Evolutionary conservation across 139 green algal species (phyloP), one percentile per base, ranked within the genome.

Genomic region (Chlamydomonas urium): DNA sequence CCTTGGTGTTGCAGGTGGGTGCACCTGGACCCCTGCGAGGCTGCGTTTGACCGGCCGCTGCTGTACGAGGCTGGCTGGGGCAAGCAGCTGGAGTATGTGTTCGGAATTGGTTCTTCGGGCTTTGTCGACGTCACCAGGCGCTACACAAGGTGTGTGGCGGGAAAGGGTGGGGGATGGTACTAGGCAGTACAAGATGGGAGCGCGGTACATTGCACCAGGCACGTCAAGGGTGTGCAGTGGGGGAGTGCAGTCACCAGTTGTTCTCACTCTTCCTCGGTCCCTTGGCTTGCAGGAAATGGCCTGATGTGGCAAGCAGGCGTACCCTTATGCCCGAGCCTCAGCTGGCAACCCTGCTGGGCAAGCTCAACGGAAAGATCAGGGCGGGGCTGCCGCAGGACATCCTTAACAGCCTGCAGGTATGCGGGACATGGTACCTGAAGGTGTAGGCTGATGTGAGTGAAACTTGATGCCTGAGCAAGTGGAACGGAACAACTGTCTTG

Each of bases 31-130:
- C 75, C 86, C 4, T 93, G 90, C 65, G 90, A 95, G 71, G 80
- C 68, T 1, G 81, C 85, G 0, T 81, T 62, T 10, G 89, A 92
- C 75, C 81, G 66, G 47, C 86, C 87, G 17, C 72, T 92, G 53
- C 69, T 93, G 45, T 96, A 96, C 66, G 85, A 91, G 78, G 59
- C 59, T 6, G 92, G 92, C 2, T 97, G 92, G 92, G 88, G 87
- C 59, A 97, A 97, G 75, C 35, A 75, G 77, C 76, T 92, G 37
- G 74, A 29, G 0, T 91, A 92, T 35, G 85, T 92, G 26, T n/a
- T 97, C n/a, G 90, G 77, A 0, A 79, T 88, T 5, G 77, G 79
- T 28, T 63, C 37, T 2, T 29, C 74, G 38, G 87, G 86, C 4
- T 79, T 86, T 0, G 47, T 19, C 0, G 91, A 97, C 60, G 91